These are phyloP conservation scores for Solanum neorickii DNA, from an alignment of 257 asterid genomes.

Conservation along the genomic window DNA sequence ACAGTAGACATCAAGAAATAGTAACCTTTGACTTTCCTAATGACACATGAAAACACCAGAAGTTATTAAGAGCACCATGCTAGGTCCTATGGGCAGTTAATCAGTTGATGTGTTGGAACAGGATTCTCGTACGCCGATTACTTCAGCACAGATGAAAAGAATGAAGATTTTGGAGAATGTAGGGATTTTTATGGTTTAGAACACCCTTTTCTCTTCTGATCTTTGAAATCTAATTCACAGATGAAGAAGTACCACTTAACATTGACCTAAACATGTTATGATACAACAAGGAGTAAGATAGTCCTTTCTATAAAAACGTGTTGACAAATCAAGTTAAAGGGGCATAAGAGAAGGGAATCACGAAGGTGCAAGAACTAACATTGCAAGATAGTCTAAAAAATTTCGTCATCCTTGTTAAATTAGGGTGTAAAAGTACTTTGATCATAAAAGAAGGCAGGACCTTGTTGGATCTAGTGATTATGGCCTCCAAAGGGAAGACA, in stretches of 20 bases:
- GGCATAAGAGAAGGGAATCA: not conserved
- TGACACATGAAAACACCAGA: not conserved
- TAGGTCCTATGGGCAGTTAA: not conserved
- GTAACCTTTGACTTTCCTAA: conserved; percentile 10
- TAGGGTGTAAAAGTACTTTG: not conserved
- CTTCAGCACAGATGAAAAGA: conserved; percentile 5
- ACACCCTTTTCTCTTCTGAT: not conserved
- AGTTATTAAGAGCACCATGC: not conserved
- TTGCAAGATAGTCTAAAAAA: not conserved
- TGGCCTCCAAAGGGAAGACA: not conserved
- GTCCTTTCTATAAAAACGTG: not conserved
- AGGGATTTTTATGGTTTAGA: not conserved
- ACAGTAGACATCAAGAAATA: conserved; percentile 42
- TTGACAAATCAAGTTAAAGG: not conserved
- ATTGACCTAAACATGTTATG: not conserved
- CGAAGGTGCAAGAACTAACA: not conserved
- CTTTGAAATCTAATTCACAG: not conserved
- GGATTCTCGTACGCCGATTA: not conserved
- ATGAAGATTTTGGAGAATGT: not conserved
- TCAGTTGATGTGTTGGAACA: not conserved
- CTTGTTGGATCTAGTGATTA: not conserved
- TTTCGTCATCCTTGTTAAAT: not conserved
- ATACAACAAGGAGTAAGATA: not conserved
- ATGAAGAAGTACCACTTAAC: not conserved
- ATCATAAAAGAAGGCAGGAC: not conserved